phyloP scores from a whole-genome alignment of 768 basidiomycete species.

The Leccinum incarnatum region DNA sequence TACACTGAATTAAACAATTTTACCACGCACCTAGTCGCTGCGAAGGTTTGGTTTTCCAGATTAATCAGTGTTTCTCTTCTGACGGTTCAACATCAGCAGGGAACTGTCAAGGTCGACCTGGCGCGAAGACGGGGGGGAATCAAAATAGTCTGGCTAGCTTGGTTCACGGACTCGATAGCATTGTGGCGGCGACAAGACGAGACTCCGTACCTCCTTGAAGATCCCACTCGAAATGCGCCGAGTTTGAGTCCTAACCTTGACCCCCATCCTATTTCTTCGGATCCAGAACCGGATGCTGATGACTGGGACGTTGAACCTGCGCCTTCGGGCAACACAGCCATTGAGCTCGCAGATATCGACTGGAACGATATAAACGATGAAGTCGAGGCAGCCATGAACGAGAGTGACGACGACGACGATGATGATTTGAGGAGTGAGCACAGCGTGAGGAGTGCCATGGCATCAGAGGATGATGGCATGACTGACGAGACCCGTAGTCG shows the following conservation, averaged over 20 bases:
- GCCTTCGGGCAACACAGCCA: conserved; percentile 30
- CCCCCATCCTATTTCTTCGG: conserved; percentile 56
- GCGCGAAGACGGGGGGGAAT: conserved; percentile 75
- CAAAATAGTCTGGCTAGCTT: conserved; percentile 82
- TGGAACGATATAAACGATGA: conserved; percentile 86
- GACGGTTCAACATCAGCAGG: conserved; percentile 48
- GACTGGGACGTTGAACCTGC: conserved; percentile 57
- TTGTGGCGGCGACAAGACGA: conserved; percentile 86
- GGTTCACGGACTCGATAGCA: conserved; percentile 90
- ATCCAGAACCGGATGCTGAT: conserved; percentile 64
- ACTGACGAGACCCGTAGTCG: conserved; percentile 51
- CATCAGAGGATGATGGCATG: conserved; percentile 47
- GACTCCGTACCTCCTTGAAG: conserved; percentile 68
- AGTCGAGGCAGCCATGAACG: conserved; percentile 83
- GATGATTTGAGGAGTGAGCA: conserved; percentile 36
- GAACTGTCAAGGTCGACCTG: conserved; percentile 87
- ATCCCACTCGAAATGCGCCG: conserved; percentile 41
- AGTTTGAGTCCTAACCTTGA: conserved; percentile 46
- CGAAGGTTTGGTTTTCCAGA: conserved; percentile 54
- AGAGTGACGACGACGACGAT: conserved; percentile 60
- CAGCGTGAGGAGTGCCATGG: conserved; percentile 43
- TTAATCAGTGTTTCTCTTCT: conserved; percentile 5
- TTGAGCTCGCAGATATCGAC: conserved; percentile 64
- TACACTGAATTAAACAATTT: conserved; percentile 60
- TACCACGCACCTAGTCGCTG: conserved; percentile 90